phyloP scores from a whole-genome alignment of 2,329 filamentous ascomycete species.

The Fusarium tjaetaba region DNA sequence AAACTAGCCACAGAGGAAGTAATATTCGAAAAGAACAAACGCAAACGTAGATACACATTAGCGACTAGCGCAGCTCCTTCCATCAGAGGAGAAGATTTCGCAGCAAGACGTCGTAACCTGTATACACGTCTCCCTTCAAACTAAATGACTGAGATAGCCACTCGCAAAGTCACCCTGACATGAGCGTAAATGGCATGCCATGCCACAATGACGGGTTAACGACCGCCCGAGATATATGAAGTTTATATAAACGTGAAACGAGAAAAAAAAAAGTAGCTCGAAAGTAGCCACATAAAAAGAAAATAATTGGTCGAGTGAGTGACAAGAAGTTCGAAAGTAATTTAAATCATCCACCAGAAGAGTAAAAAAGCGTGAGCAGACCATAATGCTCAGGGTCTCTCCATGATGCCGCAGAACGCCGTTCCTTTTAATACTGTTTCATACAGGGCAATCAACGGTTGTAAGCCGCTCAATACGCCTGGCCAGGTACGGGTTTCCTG shows the following conservation, averaged over 20 bases:
- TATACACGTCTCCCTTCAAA: slow-evolving; percentile 17
- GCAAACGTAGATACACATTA: slow-evolving; percentile 44
- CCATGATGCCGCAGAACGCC: slow-evolving; percentile 46
- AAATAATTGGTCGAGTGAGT: slow-evolving; percentile 36
- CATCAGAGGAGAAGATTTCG: slow-evolving; percentile 7
- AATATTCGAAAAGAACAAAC: slow-evolving; percentile 39
- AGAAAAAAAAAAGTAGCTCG: slow-evolving; percentile 27
- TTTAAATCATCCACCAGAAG: slow-evolving; percentile 39
- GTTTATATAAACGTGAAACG: slow-evolving; percentile 40
- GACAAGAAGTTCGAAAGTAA: slow-evolving; percentile 37
- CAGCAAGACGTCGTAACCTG: slow-evolving; percentile 27
- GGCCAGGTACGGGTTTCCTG: slow-evolving; percentile 67
- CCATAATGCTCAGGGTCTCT: slow-evolving; percentile 35
- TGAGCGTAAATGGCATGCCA: slow-evolving; percentile 27
- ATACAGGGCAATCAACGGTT: slow-evolving; percentile 27
- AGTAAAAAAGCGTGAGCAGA: slow-evolving; percentile 39
- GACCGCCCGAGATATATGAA: slow-evolving; percentile 38
- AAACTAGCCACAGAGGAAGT: slow-evolving; percentile 35
- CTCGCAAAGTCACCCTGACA: slow-evolving; percentile 23
- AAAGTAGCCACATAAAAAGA: slow-evolving; percentile 26
- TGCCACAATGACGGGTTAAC: slow-evolving; percentile 19
- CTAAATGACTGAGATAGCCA: slow-evolving; percentile 8
- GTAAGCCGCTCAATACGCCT: slow-evolving; percentile 53
- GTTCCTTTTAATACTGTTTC: slow-evolving; percentile 40
- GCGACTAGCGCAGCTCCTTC: slow-evolving; percentile 40